Evolutionary conservation across 2,329 filamentous ascomycete genomes (phyloP).

Genomic region (Fusarium irregulare): DNA sequence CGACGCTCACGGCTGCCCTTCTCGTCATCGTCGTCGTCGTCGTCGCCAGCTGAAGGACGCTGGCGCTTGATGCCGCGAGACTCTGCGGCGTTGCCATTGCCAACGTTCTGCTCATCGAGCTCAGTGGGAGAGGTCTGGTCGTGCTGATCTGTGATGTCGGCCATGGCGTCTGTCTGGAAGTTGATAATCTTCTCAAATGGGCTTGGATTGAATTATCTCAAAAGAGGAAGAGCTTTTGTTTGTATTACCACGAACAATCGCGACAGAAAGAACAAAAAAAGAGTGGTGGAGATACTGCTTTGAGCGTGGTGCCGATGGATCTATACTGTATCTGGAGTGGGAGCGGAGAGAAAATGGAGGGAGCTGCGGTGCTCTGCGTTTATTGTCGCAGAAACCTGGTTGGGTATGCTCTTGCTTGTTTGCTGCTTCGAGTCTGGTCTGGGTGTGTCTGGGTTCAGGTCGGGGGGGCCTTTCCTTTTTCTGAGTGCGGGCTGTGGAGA

Average conservation of each 20-base stretch:
- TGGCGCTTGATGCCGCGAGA: slow-evolving; percentile 89
- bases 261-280: slow-evolving; percentile 60
- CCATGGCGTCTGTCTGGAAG: slow-evolving; percentile 63
- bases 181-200: slow-evolving; percentile 38
- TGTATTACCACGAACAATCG: slow-evolving; percentile 53
- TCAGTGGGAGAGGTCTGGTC: slow-evolving; percentile 80
- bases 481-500: slow-evolving; percentile 44
- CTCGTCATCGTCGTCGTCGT: slow-evolving; percentile 97
- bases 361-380: slow-evolving; percentile 60
- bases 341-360: slow-evolving; percentile 57
- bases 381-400: slow-evolving; percentile 67
- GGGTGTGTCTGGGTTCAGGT: slow-evolving; percentile 41
- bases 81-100: slow-evolving; percentile 79
- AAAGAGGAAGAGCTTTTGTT: slow-evolving; percentile 45
- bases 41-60: slow-evolving; percentile 84
- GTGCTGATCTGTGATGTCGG: slow-evolving; percentile 83
- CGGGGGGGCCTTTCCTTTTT: slow-evolving; percentile 42
- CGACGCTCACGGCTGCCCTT: slow-evolving; percentile 97
- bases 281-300: slow-evolving; percentile 71
- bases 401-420: slow-evolving; percentile 54
- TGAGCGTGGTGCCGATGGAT: slow-evolving; percentile 73
- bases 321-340: slow-evolving; percentile 74
- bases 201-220: slow-evolving; percentile 42
- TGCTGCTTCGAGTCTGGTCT: slow-evolving; percentile 55
- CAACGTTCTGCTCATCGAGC: slow-evolving; percentile 78